phyloP scores from a whole-genome alignment of 2,329 filamentous ascomycete species.

The Bipolaris oryzae region DNA sequence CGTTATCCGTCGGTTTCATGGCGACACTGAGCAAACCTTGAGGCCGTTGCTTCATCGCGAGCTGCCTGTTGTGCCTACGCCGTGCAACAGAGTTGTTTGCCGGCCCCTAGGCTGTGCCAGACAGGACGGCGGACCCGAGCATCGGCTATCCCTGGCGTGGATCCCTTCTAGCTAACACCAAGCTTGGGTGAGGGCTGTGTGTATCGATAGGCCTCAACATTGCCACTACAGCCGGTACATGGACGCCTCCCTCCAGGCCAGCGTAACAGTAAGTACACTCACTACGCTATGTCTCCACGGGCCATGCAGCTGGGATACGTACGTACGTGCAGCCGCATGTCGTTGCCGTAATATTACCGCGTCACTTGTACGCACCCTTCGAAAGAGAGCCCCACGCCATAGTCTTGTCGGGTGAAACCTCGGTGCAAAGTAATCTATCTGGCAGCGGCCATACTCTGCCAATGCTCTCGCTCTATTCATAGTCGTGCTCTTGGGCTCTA shows the following conservation, averaged over 20 bases:
- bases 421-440: neutral
- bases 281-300: neutral
- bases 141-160: slow-evolving; percentile 19
- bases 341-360: neutral
- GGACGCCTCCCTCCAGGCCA: neutral
- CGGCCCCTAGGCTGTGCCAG: neutral
- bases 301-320: neutral
- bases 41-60: neutral
- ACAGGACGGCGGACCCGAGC: slow-evolving; percentile 6
- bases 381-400: neutral
- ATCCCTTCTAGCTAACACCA: slow-evolving; percentile 36
- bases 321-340: neutral
- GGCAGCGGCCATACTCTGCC: neutral
- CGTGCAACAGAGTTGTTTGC: neutral
- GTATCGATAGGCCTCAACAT: slow-evolving; percentile 27
- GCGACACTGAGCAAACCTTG: slow-evolving; percentile 1
- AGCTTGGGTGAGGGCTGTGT: slow-evolving; percentile 3
- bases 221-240: slow-evolving; percentile 1
- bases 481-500: neutral
- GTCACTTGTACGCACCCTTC: neutral
- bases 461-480: neutral
- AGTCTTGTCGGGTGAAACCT: slow-evolving; percentile 3
- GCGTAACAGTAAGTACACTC: too few species aligned
- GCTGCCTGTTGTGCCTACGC: neutral
- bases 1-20: slow-evolving; percentile 12